A percentile compares a stretch with the other conserved stretches of the same genome.
phyloP scores from a whole-genome alignment of 1,139 yeast genomes.

The Suhomyces wounanorum region DNA sequence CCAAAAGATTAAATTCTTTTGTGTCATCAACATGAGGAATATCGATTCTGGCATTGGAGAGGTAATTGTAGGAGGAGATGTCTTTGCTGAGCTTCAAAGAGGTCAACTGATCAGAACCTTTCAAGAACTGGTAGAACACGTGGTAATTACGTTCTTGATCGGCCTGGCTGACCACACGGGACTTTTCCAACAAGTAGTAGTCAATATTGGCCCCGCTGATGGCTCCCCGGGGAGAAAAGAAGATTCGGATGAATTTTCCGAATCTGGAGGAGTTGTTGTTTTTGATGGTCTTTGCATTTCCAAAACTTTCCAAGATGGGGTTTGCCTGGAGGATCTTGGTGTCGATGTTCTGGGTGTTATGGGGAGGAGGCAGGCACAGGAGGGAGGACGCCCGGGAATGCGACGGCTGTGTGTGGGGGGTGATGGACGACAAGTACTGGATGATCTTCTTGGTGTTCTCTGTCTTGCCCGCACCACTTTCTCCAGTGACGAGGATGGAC shows the following conservation, averaged over 20 bases:
- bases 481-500: conserved; percentile 94
- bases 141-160: conserved; percentile 85
- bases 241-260: conserved; percentile 92
- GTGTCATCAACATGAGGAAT: conserved; percentile 77
- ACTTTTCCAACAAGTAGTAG: conserved; percentile 91
- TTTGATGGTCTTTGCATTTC: conserved; percentile 94
- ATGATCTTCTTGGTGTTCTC: conserved; percentile 96
- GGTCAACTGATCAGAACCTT: conserved; percentile 60
- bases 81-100: conserved; percentile 51
- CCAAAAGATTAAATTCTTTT: conserved; percentile 60
- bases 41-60: conserved; percentile 53
- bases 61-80: conserved; percentile 55
- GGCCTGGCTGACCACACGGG: conserved; percentile 86
- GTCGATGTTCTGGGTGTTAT: conserved; percentile 50
- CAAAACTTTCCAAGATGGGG: conserved; percentile 94
- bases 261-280: conserved; percentile 95
- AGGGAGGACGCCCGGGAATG: background rate
- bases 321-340: conserved; percentile 88
- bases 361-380: conserved; percentile 12
- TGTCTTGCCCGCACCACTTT: conserved; percentile 98
- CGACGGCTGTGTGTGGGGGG: conserved; percentile 25
- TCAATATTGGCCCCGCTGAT: conserved; percentile 91
- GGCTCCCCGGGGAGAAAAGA: conserved; percentile 62
- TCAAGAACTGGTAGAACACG: conserved; percentile 81
- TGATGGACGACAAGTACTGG: conserved; percentile 84